Base-by-base conservation (phyloP, 495 filamentous ascomycete genomes). In the Neurospora sp. region DNA sequence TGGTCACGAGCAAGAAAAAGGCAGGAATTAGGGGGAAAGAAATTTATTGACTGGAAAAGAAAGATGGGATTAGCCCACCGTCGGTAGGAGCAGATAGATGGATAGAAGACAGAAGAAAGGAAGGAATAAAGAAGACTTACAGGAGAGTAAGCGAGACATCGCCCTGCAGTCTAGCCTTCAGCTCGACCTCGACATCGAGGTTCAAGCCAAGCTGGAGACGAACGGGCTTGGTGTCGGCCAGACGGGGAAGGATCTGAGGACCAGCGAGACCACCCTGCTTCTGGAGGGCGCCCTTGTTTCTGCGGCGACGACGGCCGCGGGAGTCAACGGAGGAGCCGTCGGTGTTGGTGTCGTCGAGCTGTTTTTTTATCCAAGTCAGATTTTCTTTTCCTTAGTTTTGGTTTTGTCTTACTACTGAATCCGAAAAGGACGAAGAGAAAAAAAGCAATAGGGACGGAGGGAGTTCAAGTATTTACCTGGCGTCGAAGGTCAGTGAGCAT, bases 131-230 rank as follows among this genome's bases (percentile, higher is more conserved):
- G 37, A 49, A 70, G 39, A 75, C 81, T 80, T 70, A 83, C 82
- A 83, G 77, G 70, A 83, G 70, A 39, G 79, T 79, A 73, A 83
- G 42, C 38, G 75, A 80, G 16, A 83, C 74, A 73, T 83, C 82
- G 11, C 81, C 82, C 72, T 82, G 73, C 23, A 82, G 74, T 66
- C 76, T 74, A 1, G 81, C 79, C 78, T 83, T 79, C 41, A 82
- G 72, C 76, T 83, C 79, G 66, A 82, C 14, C 71, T 83, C 79
- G 31, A 83, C 76, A 40, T 83, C 76, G 49, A 82, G 75, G 71
- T 83, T 80, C 70, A 83, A 74, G 7, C 78, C 79, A 12, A 81
- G 73, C 76, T 80, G 78, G 40, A 82, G 76, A 18, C 76, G 69
- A 4, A 82, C 80, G 11, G 82, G 82, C 74, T 82, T 83, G n/a